Base-by-base conservation (phyloP, 1,284 basidiomycete genomes). In the Coniferiporia sulphurascens region DNA sequence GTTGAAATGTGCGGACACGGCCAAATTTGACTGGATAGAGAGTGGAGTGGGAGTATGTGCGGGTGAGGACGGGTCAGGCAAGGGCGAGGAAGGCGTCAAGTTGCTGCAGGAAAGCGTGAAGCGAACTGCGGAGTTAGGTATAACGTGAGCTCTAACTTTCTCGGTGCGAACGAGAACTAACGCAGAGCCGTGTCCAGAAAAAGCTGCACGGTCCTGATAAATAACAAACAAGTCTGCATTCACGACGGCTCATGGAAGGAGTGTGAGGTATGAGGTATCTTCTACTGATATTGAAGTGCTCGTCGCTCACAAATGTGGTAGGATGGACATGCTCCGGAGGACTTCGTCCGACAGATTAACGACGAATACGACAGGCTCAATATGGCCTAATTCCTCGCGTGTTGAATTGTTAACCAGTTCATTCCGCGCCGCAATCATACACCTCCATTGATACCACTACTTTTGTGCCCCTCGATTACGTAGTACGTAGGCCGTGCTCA, bases 201-300 rank as follows among this genome's bases (percentile, higher is more conserved):
- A 73, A 93, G 90, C 69, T 95, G 93, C 74, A 93, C 91, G 1
- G 79, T 95, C 46, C 70, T 91, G 52, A 91, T 95, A 68, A 87
- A 82, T 65, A 79, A 78, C 9, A 77, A 76, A 64, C 73, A 82
- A 55, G 83, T 89, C 17, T 95, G 93, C 68, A 76, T 93, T 38
- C 89, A 88, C 67, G 91, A 91, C 63, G 82, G 76, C 21, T 80
- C 77, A 54, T 95, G 92, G 92, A 86, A 87, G 67, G 77, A 86
- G 41, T 95, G 92, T 72, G 87, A 93, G 75, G 92, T 92, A 70
- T 72, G 87, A 55, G 59, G 10, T 52, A 15, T 55, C 41, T n/a
- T 59, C 57, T 54, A 13, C 2, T 38, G 17, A 45, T 35, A 8
- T 34, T 52, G 41, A 17, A 22, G 7, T 56, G 13, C n/a, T 52